phyloP scores from a whole-genome alignment of 179 eudicot genomes.

The Nepenthes alata region DNA sequence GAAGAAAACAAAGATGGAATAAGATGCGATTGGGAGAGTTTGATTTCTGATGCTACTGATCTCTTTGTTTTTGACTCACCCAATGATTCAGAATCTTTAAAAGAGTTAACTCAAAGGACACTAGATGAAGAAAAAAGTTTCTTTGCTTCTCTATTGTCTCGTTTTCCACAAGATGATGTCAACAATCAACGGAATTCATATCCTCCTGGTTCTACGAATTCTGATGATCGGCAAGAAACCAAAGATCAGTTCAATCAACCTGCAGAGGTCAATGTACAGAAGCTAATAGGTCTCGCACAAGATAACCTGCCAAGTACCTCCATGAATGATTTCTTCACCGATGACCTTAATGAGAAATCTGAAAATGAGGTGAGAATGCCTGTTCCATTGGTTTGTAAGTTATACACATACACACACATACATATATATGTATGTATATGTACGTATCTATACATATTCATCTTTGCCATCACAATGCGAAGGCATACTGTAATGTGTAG shows the following conservation, averaged over 20 bases:
- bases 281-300: conserved; percentile 22
- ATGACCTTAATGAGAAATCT: conserved; percentile 22
- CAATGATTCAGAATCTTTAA: conserved; percentile 23
- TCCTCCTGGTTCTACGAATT: conserved; percentile 13
- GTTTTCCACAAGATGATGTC: conserved; percentile 16
- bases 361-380: conserved; percentile 52
- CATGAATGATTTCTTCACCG: conserved; percentile 18
- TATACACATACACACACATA: neutral
- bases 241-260: conserved; percentile 18
- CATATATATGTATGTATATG: neutral
- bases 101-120: conserved; percentile 26
- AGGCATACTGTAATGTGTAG: too few species aligned
- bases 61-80: conserved; percentile 59
- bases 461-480: too few species aligned
- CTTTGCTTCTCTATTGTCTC: conserved; percentile 21
- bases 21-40: conserved; percentile 50
- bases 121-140: conserved; percentile 31
- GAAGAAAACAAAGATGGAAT: conserved; percentile 28
- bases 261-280: conserved; percentile 24
- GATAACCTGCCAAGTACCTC: conserved; percentile 26
- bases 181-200: conserved; percentile 16
- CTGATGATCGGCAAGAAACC: conserved; percentile 18
- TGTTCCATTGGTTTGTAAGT: neutral
- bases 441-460: too few species aligned
- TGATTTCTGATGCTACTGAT: conserved; percentile 52